A percentile compares a stretch with the other conserved stretches of the same genome.
Evolutionary conservation across 73 alveolate species (phyloP).

Genomic region (Symbiodinium pilosum): DNA sequence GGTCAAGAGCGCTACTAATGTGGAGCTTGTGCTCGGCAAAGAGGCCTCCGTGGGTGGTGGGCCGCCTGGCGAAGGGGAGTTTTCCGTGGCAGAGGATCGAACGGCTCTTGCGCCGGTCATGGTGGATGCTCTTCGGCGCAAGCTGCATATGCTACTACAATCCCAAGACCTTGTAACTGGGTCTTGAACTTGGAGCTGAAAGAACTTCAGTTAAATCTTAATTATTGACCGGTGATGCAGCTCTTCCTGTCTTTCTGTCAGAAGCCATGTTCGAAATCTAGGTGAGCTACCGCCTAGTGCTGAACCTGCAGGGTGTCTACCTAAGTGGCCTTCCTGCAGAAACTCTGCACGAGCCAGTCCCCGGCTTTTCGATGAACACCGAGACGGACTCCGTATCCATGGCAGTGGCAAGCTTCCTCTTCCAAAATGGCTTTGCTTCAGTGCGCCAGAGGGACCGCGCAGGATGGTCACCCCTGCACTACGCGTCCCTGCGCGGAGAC

Average conservation of each 20-base stretch:
- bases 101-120: background rate
- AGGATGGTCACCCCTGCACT: conserved; percentile 30
- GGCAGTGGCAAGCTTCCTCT: background rate
- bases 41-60: background rate
- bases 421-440: background rate
- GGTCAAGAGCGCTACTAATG: background rate
- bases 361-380: background rate
- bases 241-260: too few relatives aligned
- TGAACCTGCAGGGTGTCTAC: conserved; percentile 15
- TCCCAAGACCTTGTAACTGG: background rate
- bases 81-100: background rate
- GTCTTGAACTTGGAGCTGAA: too few relatives aligned
- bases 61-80: conserved; percentile 21
- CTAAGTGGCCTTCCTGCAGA: background rate
- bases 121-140: background rate
- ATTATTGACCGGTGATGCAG: too few relatives aligned
- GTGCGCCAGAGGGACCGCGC: background rate
- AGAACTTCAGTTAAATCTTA: too few relatives aligned
- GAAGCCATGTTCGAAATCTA: too few relatives aligned
- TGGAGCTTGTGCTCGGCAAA: background rate
- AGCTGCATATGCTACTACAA: background rate
- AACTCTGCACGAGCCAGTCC: background rate
- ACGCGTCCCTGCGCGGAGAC: conserved; percentile 13
- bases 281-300: conserved; percentile 24
- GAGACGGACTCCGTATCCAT: background rate